phyloP scores from a whole-genome alignment of 2,329 filamentous ascomycete genomes.

The Pseudogymnoascus sp. region DNA sequence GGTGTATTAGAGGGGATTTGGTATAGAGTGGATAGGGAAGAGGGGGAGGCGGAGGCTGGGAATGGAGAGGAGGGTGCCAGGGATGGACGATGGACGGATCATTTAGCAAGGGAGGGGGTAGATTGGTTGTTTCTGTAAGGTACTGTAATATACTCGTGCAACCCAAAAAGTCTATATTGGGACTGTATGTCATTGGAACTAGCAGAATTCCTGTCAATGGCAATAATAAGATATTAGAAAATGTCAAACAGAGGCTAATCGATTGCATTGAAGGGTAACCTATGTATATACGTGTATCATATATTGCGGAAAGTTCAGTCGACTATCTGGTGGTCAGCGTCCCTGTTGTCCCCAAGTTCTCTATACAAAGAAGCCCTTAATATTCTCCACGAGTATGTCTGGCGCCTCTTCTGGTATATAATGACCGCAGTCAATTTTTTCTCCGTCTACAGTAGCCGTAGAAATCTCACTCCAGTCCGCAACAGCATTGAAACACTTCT shows the following conservation, averaged over 20 bases:
- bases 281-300: neutral
- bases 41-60: neutral
- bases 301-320: neutral
- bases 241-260: too few species aligned
- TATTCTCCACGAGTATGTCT: constrained; percentile 34
- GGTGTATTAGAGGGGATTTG: neutral
- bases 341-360: constrained; percentile 1
- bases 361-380: constrained; percentile 34
- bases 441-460: constrained; percentile 32
- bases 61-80: neutral
- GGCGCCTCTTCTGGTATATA: constrained; percentile 45
- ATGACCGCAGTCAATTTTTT: constrained; percentile 39
- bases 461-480: constrained; percentile 43
- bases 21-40: neutral
- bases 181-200: too few species aligned
- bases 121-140: neutral
- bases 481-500: constrained; percentile 40
- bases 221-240: too few species aligned
- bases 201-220: too few species aligned
- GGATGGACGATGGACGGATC: neutral
- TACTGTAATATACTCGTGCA: neutral
- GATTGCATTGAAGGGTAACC: neutral
- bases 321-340: neutral
- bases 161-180: too few species aligned
- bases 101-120: neutral